These are phyloP conservation scores for Lachancea sp. DNA, from an alignment of 805 yeast genomes.

Conservation along the genomic window DNA sequence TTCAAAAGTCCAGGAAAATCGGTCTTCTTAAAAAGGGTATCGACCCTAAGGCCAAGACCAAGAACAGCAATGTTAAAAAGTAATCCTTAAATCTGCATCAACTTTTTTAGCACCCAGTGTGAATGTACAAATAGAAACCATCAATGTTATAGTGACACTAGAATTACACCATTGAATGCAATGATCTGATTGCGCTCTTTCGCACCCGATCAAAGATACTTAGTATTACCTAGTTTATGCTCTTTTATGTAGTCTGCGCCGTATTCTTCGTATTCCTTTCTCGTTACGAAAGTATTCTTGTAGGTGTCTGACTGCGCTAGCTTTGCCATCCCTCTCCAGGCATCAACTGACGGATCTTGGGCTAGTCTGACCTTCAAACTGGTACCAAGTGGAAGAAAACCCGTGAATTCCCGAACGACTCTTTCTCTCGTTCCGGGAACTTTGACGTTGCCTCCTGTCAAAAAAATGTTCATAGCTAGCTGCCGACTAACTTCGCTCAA, in stretches of 20 bases:
- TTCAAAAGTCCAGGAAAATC: conserved; percentile 61
- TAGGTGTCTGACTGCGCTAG: conserved; percentile 53
- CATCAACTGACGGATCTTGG: conserved; percentile 61
- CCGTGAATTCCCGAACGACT: conserved; percentile 58
- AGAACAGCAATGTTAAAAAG: not conserved
- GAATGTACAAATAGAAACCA: conserved; percentile 8
- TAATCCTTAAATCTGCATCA: conserved; percentile 1
- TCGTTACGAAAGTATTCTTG: conserved; percentile 47
- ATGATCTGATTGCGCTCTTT: not conserved
- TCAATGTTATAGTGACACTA: conserved; percentile 3
- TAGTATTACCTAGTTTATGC: conserved; percentile 65
- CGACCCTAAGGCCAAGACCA: conserved; percentile 46
- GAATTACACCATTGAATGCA: too few relatives aligned
- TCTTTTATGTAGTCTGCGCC: conserved; percentile 88
- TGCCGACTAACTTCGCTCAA: conserved; percentile 27
- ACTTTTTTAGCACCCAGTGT: conserved; percentile 4
- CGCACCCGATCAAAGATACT: not conserved
- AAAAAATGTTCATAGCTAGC: conserved; percentile 53
- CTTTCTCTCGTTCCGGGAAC: conserved; percentile 64
- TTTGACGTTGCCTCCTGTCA: conserved; percentile 80
- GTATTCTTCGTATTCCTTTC: conserved; percentile 74
- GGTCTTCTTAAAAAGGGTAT: conserved; percentile 65
- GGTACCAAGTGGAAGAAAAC: conserved; percentile 63
- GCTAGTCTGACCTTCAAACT: conserved; percentile 59
- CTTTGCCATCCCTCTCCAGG: conserved; percentile 92